A percentile compares a stretch with the other conserved stretches of the same genome.
Conservation (phyloP, 176 grass and related monocot species). For the Dactylis glomerata region DNA sequence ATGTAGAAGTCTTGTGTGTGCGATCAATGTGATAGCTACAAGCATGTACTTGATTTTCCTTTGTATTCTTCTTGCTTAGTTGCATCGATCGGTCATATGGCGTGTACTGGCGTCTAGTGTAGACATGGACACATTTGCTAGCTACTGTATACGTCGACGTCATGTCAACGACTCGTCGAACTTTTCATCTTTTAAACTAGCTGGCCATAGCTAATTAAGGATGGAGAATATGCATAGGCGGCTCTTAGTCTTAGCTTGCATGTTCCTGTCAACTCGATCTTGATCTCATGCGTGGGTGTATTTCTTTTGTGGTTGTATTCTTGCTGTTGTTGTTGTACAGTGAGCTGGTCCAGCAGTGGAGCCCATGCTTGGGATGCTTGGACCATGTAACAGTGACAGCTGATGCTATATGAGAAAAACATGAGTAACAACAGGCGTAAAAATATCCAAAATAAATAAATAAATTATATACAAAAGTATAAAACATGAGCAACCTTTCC, state of each 20-base stretch:
- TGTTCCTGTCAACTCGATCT: slow-evolving; percentile 17
- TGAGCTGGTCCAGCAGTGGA: slow-evolving; percentile 3
- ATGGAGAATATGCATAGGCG: neutral
- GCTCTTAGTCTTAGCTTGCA: slow-evolving; percentile 17
- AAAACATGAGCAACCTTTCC: neutral
- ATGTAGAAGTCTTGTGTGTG: neutral
- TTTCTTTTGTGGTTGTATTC: slow-evolving; percentile 13
- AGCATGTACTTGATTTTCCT: slow-evolving; percentile 16
- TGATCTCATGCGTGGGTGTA: neutral
- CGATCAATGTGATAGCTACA: slow-evolving; percentile 24
- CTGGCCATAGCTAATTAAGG: slow-evolving; percentile 14
- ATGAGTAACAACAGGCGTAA: neutral
- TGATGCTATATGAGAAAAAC: neutral
- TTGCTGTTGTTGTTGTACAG: slow-evolving; percentile 25
- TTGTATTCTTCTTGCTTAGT: neutral
- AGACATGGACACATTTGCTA: slow-evolving; percentile 7
- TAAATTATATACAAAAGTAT: neutral
- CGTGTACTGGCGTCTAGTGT: slow-evolving; percentile 2
- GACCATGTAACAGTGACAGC: neutral
- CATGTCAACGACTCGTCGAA: slow-evolving; percentile 1
- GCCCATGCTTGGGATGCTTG: neutral
- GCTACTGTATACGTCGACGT: neutral
- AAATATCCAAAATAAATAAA: neutral
- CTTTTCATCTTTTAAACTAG: slow-evolving; percentile 29
- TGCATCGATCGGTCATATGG: slow-evolving; percentile 20